A percentile compares a stretch with the other conserved stretches of the same genome.
These are phyloP conservation scores for Alternaria novae-zelandiae DNA, from an alignment of 2,329 filamentous ascomycete species.

Conservation along the genomic window DNA sequence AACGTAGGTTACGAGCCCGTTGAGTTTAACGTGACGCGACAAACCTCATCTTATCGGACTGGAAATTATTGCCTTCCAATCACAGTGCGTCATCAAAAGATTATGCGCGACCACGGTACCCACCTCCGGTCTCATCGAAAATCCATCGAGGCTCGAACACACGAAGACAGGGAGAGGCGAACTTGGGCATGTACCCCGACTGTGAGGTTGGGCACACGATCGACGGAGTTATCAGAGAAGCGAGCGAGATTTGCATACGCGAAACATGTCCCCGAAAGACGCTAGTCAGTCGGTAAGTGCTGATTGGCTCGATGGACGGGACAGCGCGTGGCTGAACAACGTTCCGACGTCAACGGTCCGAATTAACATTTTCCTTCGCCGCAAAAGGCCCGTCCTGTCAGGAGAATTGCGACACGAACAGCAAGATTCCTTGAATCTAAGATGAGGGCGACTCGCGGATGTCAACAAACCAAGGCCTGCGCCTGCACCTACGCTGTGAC, in stretches of 20 bases:
- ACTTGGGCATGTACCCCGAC: not conserved
- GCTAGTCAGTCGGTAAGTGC: not conserved
- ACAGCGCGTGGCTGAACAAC: conserved; percentile 5
- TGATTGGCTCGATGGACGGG: conserved; percentile 12
- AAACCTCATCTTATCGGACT: not conserved
- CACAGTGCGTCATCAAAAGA: not conserved
- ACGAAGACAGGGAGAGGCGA: not conserved
- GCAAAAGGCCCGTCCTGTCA: conserved; percentile 17
- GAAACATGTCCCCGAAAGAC: not conserved
- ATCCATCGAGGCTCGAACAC: not conserved
- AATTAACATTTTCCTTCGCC: conserved; percentile 9
- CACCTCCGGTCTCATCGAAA: not conserved
- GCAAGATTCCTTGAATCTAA: not conserved
- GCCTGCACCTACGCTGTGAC: not conserved
- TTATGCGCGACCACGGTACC: not conserved
- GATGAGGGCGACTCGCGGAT: not conserved
- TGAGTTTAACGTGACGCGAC: not conserved
- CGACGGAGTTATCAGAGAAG: conserved; percentile 6
- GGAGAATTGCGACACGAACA: not conserved
- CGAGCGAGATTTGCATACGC: conserved; percentile 12
- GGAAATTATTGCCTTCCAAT: not conserved
- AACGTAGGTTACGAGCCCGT: not conserved
- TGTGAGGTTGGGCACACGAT: conserved; percentile 7
- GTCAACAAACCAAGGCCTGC: not conserved
- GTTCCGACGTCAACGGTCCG: conserved; percentile 16